Conservation (phyloP, 257 asterid species). For the Solanum tacnaense region DNA sequence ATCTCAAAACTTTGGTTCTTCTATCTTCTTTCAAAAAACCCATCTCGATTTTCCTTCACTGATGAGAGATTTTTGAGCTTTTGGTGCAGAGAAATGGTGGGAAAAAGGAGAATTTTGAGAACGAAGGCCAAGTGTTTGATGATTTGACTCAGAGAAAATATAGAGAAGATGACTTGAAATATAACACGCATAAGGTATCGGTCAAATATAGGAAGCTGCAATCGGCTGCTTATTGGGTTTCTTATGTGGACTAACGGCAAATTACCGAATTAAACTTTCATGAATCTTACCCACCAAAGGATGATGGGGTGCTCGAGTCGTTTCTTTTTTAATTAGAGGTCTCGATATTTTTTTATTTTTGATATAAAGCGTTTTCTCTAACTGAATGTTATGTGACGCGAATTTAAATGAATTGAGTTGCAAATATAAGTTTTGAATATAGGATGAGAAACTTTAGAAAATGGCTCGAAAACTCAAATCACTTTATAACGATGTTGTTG, state of each 20-base stretch:
- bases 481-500: too few relatives aligned
- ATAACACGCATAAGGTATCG: conserved; percentile 22
- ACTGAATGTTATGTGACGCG: rapidly evolving
- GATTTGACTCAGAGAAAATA: conserved; percentile 15
- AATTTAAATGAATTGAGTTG: too few relatives aligned
- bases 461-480: neutral
- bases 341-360: neutral
- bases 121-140: conserved; percentile 4
- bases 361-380: too few relatives aligned
- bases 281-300: neutral
- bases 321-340: neutral
- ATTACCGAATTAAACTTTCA: conserved; percentile 7
- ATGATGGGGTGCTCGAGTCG: neutral
- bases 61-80: neutral
- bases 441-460: too few relatives aligned
- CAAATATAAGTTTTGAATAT: neutral
- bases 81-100: neutral
- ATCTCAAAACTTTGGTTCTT: conserved; percentile 44
- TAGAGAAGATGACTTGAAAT: conserved; percentile 3
- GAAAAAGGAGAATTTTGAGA: neutral
- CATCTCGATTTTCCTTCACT: conserved; percentile 13
- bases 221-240: neutral
- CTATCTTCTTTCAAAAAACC: conserved; percentile 52
- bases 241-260: conserved; percentile 12
- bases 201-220: conserved; percentile 41